A percentile compares a stretch with the other conserved stretches of the same genome.
Conservation (phyloP, 805 yeast genomes). For the Kodamaea laetipori region DNA sequence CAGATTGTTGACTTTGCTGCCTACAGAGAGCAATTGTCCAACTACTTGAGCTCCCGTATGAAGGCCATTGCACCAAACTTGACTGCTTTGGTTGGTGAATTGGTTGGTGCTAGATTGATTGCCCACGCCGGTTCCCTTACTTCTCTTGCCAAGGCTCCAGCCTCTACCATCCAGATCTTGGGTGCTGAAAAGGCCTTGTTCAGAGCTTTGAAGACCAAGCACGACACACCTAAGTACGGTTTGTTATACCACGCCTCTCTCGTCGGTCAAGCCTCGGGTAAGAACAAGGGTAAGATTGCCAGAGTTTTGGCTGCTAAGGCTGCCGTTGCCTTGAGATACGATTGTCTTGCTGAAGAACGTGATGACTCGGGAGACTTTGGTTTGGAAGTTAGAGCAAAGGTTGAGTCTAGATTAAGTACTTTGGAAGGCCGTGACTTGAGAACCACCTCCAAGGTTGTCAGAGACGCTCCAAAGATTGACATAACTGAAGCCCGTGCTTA, state of each 20-base stretch:
- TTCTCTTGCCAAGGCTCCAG: constrained; percentile 96
- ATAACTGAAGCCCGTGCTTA: constrained; percentile 83
- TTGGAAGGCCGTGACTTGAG: constrained; percentile 96
- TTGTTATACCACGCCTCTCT: constrained; percentile 93
- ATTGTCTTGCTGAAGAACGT: constrained; percentile 95
- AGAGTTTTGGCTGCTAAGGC: constrained; percentile 98
- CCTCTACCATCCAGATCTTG: constrained; percentile 95
- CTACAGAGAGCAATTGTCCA: constrained; percentile 93
- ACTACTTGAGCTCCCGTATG: constrained; percentile 92
- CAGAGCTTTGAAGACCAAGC: constrained; percentile 98
- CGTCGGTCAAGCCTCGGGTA: constrained; percentile 97
- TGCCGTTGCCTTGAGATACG: constrained; percentile 94
- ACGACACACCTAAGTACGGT: constrained; percentile 98
- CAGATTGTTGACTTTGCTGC: constrained; percentile 95
- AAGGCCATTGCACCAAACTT: constrained; percentile 98
- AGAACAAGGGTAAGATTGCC: constrained; percentile 98
- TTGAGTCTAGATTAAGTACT: constrained; percentile 91
- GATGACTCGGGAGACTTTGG: constrained; percentile 96
- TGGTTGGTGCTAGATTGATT: constrained; percentile 96
- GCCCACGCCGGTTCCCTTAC: constrained; percentile 96
- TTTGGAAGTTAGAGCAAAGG: constrained; percentile 85
- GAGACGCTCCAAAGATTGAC: constrained; percentile 84
- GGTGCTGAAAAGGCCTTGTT: constrained; percentile 99
- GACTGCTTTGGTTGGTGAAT: constrained; percentile 94
- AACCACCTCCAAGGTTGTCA: constrained; percentile 80